A percentile compares a stretch with the other conserved stretches of the same genome.
Conservation (phyloP, 352 stramenopile genomes). For the Pythium insidiosum region DNA sequence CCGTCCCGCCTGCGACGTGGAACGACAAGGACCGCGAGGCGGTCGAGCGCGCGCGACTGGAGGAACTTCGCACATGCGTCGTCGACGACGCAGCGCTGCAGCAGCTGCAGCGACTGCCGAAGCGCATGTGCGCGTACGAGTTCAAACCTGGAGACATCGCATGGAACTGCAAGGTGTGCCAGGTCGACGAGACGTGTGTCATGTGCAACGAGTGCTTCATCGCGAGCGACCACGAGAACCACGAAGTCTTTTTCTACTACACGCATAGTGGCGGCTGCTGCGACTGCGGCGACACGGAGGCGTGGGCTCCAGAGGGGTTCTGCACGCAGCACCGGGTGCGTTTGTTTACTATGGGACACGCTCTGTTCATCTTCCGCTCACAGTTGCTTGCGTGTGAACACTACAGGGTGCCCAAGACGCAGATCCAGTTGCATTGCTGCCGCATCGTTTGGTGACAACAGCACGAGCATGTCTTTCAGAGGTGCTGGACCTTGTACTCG, state of each 20-base stretch:
- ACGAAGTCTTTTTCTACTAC: constrained; percentile 94
- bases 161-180: constrained; percentile 93
- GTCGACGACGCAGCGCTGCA: constrained; percentile 48
- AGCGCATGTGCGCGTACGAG: constrained; percentile 89
- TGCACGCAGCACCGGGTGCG: constrained; percentile 87
- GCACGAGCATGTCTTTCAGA: constrained; percentile 51
- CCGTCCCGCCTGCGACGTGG: constrained; percentile 26
- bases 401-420: constrained; percentile 54
- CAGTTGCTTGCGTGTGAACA: neutral
- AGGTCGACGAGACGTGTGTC: constrained; percentile 93
- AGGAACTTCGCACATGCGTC: constrained; percentile 45
- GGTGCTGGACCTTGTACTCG: constrained; percentile 61
- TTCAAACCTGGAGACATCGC: constrained; percentile 97
- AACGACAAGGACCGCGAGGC: constrained; percentile 51
- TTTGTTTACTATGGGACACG: neutral
- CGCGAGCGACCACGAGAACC: constrained; percentile 88
- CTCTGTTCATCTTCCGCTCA: neutral
- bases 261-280: constrained; percentile 95
- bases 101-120: constrained; percentile 39
- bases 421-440: constrained; percentile 49
- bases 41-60: constrained; percentile 33
- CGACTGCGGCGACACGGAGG: constrained; percentile 96
- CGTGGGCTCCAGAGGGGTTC: constrained; percentile 93
- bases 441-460: constrained; percentile 41
- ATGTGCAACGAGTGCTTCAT: constrained; percentile 98